phyloP scores from a whole-genome alignment of 371 early-diverging fungal species.

The Mortierella sp. region DNA sequence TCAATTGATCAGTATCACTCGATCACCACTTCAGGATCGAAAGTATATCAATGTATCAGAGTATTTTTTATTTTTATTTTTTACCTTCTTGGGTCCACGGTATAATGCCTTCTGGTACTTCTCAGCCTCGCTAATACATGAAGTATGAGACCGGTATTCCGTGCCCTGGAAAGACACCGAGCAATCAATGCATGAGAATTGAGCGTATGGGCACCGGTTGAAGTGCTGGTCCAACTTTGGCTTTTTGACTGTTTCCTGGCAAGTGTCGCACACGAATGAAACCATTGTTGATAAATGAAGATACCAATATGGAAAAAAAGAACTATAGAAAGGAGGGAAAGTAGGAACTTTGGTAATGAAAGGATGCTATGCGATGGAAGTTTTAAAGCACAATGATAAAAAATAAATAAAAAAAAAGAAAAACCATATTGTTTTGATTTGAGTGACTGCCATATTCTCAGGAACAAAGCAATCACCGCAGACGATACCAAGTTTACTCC shows the following conservation, averaged over 20 bases:
- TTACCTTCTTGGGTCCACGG: conserved; percentile 68
- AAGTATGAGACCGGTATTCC: conserved; percentile 83
- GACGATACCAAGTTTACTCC: too few species aligned
- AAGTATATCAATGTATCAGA: background rate
- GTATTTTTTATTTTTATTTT: background rate
- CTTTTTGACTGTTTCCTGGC: conserved; percentile 94
- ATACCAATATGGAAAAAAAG: too few species aligned
- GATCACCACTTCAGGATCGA: background rate
- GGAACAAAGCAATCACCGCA: background rate
- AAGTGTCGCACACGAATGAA: conserved; percentile 86
- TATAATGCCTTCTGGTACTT: conserved; percentile 85
- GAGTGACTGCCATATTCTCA: background rate
- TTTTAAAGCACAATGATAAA: background rate
- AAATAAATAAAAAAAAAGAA: background rate
- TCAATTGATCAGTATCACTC: background rate
- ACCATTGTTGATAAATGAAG: conserved; percentile 42
- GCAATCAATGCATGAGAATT: conserved; percentile 94
- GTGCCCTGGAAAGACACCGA: conserved; percentile 85
- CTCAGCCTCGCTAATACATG: conserved; percentile 92
- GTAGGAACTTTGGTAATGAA: too few species aligned
- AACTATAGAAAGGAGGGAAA: background rate
- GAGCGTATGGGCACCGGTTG: conserved; percentile 83
- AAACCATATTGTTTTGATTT: background rate
- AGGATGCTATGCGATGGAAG: too few species aligned
- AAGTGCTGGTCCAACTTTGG: conserved; percentile 89